phyloP scores from a whole-genome alignment of 179 eudicot genomes.

The Silene noctiflora region DNA sequence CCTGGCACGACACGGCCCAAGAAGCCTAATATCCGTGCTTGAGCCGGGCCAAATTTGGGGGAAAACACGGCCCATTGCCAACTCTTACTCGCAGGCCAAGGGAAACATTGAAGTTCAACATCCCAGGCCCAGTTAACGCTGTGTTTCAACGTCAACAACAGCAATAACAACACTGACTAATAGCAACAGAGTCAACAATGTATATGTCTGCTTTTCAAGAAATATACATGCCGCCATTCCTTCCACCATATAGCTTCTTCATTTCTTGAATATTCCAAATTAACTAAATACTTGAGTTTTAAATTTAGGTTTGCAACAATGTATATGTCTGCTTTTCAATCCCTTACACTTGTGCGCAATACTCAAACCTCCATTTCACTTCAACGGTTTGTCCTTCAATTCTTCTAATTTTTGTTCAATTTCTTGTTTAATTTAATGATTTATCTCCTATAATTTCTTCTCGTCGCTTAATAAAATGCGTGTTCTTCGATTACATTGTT shows the following conservation, averaged over 20 bases:
- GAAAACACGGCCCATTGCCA: too few relatives aligned
- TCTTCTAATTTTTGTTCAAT: not conserved
- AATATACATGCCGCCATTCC: too few relatives aligned
- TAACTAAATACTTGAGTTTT: not conserved
- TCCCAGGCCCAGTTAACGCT: too few relatives aligned
- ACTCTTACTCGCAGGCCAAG: too few relatives aligned
- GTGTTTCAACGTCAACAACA: too few relatives aligned
- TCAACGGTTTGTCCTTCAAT: constrained; percentile 12
- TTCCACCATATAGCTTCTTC: not conserved
- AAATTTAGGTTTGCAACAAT: not conserved
- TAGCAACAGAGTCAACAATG: too few relatives aligned
- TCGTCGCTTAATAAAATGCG: not conserved
- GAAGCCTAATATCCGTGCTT: too few relatives aligned
- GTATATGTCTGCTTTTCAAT: constrained; percentile 18
- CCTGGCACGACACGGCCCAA: too few relatives aligned
- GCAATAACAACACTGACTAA: too few relatives aligned
- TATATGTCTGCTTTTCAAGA: too few relatives aligned
- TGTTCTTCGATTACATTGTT: not conserved
- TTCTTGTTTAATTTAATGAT: not conserved
- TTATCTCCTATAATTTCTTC: not conserved
- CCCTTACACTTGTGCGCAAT: constrained; percentile 8
- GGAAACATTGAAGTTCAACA: too few relatives aligned
- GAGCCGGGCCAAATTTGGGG: too few relatives aligned
- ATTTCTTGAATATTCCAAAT: not conserved
- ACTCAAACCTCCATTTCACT: constrained; percentile 4